Conservation (phyloP, 2,329 filamentous ascomycete genomes). For the Parascedosporium putredinis region DNA sequence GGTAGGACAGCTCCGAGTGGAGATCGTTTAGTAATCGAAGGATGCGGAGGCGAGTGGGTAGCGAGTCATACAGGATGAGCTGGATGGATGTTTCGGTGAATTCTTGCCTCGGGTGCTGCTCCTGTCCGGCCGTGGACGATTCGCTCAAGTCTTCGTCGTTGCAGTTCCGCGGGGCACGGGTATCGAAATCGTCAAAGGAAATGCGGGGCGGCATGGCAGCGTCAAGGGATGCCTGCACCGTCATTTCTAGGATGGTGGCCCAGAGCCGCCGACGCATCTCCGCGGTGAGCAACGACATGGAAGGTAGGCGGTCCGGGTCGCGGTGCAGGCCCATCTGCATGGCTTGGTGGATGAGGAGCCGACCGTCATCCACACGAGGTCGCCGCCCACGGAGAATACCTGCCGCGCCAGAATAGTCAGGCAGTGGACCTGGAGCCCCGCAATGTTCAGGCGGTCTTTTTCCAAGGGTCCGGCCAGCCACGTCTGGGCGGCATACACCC, state of each 20-base stretch:
- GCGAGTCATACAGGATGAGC: conserved; percentile 22
- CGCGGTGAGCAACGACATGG: conserved; percentile 23
- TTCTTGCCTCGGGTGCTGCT: conserved; percentile 16
- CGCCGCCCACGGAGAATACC: conserved; percentile 29
- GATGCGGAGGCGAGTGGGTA: conserved; percentile 25
- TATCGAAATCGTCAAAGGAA: conserved; percentile 29
- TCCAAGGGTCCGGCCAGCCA: conserved; percentile 31
- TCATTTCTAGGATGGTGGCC: conserved; percentile 31
- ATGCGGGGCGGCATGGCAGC: conserved; percentile 28
- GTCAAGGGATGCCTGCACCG: conserved; percentile 27
- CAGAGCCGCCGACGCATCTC: conserved; percentile 31
- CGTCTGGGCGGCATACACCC: conserved; percentile 28
- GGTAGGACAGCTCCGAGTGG: conserved; percentile 22
- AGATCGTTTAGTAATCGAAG: conserved; percentile 24
- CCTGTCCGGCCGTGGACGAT: conserved; percentile 11
- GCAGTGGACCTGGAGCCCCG: conserved; percentile 29
- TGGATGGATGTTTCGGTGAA: conserved; percentile 25
- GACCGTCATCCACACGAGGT: conserved; percentile 29
- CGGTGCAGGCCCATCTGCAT: conserved; percentile 36
- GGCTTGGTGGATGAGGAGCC: conserved; percentile 30
- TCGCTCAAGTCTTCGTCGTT: conserved; percentile 20
- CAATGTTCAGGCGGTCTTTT: conserved; percentile 20
- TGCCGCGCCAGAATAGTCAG: conserved; percentile 28
- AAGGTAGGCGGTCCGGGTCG: conserved; percentile 27
- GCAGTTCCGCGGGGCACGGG: conserved; percentile 24